phyloP scores from a whole-genome alignment of 1,284 basidiomycete genomes.

The Schizopora paradoxa region DNA sequence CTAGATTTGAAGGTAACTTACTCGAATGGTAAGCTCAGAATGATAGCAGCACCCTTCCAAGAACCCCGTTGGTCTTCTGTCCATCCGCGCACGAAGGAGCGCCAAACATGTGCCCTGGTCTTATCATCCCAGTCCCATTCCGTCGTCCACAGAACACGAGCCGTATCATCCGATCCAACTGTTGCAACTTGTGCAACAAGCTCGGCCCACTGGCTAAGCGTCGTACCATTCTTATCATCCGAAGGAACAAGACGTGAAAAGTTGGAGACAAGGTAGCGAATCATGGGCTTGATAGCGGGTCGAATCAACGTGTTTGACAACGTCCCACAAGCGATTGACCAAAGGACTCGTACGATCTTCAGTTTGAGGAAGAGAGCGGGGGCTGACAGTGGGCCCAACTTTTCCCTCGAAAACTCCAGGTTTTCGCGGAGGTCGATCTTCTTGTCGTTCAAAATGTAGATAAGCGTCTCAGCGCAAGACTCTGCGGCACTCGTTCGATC shows the following conservation, averaged over 20 bases:
- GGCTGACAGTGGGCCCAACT: constrained; percentile 17
- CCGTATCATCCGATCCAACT: constrained; percentile 17
- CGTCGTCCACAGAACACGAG: constrained; percentile 16
- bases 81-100: constrained; percentile 52
- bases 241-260: constrained; percentile 44
- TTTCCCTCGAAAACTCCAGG: not conserved
- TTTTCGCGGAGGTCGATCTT: constrained; percentile 39
- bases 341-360: constrained; percentile 47
- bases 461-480: constrained; percentile 38
- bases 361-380: constrained; percentile 45
- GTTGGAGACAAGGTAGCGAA: constrained; percentile 43
- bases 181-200: constrained; percentile 49
- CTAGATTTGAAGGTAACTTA: constrained; percentile 30
- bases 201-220: constrained; percentile 50
- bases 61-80: constrained; percentile 30
- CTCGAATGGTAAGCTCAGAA: constrained; percentile 61
- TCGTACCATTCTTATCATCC: constrained; percentile 17
- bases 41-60: constrained; percentile 51
- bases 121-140: constrained; percentile 37
- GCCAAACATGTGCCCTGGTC: constrained; percentile 36
- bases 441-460: constrained; percentile 47
- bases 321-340: constrained; percentile 39
- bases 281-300: constrained; percentile 38
- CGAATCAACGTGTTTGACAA: constrained; percentile 40
- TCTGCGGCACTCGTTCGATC: constrained; percentile 36